A percentile compares a stretch with the other conserved stretches of the same genome.
These are phyloP conservation scores for Aspergillus arachidicola DNA, from an alignment of 2,329 filamentous ascomycete genomes.

Conservation along the genomic window DNA sequence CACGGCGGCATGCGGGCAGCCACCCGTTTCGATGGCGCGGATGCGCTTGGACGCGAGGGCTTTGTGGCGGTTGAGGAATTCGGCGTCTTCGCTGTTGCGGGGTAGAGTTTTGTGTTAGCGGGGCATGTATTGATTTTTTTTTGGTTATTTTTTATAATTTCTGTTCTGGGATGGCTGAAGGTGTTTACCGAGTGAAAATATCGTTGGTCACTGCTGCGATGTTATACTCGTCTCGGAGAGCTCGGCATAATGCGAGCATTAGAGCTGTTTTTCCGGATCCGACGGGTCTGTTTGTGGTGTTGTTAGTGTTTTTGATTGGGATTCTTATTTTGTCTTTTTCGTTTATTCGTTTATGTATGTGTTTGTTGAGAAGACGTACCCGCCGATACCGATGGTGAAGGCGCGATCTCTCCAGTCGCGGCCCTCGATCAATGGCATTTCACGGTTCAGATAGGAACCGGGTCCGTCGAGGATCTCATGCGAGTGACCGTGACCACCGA, in stretches of 20 bases:
- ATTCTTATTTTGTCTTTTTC: background rate
- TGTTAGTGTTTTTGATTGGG: background rate
- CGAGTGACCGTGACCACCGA: slow-evolving; percentile 79
- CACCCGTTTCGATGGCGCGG: slow-evolving; percentile 94
- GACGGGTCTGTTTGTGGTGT: slow-evolving; percentile 67
- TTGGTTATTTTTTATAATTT: background rate
- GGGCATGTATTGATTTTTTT: background rate
- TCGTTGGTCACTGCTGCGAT: slow-evolving; percentile 98
- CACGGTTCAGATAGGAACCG: slow-evolving; percentile 83
- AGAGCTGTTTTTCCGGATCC: slow-evolving; percentile 96
- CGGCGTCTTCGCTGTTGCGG: slow-evolving; percentile 76
- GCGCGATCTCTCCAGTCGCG: slow-evolving; percentile 85
- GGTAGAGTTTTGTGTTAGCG: background rate
- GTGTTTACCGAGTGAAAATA: slow-evolving; percentile 79
- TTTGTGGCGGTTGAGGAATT: slow-evolving; percentile 86
- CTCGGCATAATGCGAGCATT: slow-evolving; percentile 89
- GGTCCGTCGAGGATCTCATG: slow-evolving; percentile 95
- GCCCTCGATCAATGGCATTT: slow-evolving; percentile 91
- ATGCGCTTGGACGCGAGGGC: slow-evolving; percentile 84
- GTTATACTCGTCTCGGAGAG: slow-evolving; percentile 77
- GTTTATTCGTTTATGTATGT: background rate
- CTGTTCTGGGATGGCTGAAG: slow-evolving; percentile 2
- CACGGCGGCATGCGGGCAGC: slow-evolving; percentile 94
- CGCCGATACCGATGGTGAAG: slow-evolving; percentile 97
- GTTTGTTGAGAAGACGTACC: slow-evolving; percentile 57